These are phyloP conservation scores for Penicillium sp. DNA, from an alignment of 2,329 filamentous ascomycete genomes.

Conservation along the genomic window DNA sequence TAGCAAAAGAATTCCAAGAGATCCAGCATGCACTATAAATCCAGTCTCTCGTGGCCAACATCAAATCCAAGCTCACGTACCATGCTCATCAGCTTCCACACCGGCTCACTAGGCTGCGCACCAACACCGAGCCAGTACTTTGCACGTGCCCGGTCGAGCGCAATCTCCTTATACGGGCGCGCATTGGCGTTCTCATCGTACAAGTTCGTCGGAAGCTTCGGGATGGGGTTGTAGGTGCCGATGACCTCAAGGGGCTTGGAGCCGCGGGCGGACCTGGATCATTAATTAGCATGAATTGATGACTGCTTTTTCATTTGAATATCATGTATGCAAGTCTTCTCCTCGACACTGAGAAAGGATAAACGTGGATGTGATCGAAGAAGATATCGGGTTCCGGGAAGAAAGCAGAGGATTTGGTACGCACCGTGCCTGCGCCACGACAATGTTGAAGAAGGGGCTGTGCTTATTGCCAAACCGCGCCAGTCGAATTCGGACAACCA, in stretches of 20 bases:
- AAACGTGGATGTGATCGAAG: background rate
- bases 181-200: constrained; percentile 54
- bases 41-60: background rate
- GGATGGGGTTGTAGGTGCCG: constrained; percentile 63
- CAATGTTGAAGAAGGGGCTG: constrained; percentile 94
- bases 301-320: background rate
- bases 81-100: constrained; percentile 83
- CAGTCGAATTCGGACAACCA: constrained; percentile 93
- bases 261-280: constrained; percentile 74
- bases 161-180: constrained; percentile 84
- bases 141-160: constrained; percentile 75
- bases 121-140: constrained; percentile 97
- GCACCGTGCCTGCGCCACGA: constrained; percentile 88
- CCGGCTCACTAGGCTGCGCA: constrained; percentile 87
- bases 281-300: background rate
- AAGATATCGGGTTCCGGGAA: background rate
- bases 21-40: background rate
- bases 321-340: background rate
- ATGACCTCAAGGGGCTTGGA: constrained; percentile 91
- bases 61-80: constrained; percentile 47
- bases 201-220: constrained; percentile 51
- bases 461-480: constrained; percentile 89
- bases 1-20: background rate
- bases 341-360: background rate
- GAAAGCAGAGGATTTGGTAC: constrained; percentile 20